Evolutionary conservation across 306 rosid species (phyloP).

Genomic region (Erythrophleum fordii): DNA sequence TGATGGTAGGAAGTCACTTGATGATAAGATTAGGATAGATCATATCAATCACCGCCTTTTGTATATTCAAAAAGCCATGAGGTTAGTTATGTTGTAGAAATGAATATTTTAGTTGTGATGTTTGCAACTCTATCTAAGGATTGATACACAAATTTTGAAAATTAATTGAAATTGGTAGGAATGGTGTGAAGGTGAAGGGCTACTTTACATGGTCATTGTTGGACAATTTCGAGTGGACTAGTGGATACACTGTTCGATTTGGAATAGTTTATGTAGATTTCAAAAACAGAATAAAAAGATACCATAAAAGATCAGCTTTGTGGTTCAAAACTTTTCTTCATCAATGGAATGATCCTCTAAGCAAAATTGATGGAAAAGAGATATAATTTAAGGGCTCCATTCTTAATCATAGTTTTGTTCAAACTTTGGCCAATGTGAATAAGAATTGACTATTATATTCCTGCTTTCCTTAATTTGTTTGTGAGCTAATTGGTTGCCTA

Average conservation of each 20-base stretch:
- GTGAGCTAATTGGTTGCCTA: too few relatives aligned
- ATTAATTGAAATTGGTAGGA: conserved; percentile 16
- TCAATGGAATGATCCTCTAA: neutral
- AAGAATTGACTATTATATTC: neutral
- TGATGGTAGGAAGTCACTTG: conserved; percentile 37
- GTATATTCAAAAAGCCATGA: conserved; percentile 38
- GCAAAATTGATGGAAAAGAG: neutral
- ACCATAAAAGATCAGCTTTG: conserved; percentile 47
- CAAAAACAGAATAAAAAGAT: conserved; percentile 38
- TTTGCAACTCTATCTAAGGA: neutral
- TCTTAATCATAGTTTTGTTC: neutral
- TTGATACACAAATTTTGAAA: neutral
- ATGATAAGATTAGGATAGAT: conserved; percentile 36
- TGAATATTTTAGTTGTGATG: neutral
- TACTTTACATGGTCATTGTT: conserved; percentile 60
- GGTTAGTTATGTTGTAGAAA: conserved; percentile 30
- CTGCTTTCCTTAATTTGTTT: neutral
- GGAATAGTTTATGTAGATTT: conserved; percentile 47
- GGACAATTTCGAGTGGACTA: conserved; percentile 47
- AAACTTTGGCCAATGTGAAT: neutral
- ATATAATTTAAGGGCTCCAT: neutral
- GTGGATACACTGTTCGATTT: conserved; percentile 46
- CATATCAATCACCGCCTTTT: conserved; percentile 31
- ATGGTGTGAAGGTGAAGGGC: conserved; percentile 50
- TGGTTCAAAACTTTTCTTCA: conserved; percentile 53